phyloP scores from a whole-genome alignment of 495 filamentous ascomycete genomes.

The Penicillium antarcticum region DNA sequence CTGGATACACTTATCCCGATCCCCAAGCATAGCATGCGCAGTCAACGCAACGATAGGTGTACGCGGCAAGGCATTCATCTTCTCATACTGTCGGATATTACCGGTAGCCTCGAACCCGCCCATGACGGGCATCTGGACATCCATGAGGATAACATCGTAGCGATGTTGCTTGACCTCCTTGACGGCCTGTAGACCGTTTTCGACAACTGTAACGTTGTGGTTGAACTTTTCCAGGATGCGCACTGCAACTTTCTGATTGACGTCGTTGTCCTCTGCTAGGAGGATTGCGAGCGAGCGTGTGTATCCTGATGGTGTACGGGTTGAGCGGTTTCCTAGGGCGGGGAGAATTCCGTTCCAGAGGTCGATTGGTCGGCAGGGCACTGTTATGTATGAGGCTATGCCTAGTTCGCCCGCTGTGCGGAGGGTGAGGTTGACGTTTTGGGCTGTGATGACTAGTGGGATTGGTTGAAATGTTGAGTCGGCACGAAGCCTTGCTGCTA shows the following conservation, averaged over 20 bases:
- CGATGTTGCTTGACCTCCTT: conserved; percentile 54
- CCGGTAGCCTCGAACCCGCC: conserved; percentile 77
- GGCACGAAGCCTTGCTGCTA: conserved; percentile 71
- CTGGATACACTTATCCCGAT: conserved; percentile 69
- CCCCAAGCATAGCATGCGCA: conserved; percentile 76
- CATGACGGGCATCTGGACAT: conserved; percentile 80
- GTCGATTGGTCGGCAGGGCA: conserved; percentile 84
- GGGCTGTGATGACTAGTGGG: conserved; percentile 83
- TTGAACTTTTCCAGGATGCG: conserved; percentile 71
- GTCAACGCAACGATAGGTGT: conserved; percentile 81
- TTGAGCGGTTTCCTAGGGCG: conserved; percentile 82
- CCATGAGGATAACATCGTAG: conserved; percentile 82
- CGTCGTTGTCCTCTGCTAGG: conserved; percentile 77
- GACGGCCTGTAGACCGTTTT: conserved; percentile 75
- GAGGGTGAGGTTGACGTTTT: conserved; percentile 75
- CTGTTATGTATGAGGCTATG: conserved; percentile 93
- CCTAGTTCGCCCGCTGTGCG: conserved; percentile 90
- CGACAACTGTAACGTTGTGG: conserved; percentile 66
- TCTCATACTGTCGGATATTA: conserved; percentile 62
- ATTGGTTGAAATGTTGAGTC: conserved; percentile 85
- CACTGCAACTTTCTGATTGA: conserved; percentile 77
- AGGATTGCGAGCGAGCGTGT: conserved; percentile 88
- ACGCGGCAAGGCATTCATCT: conserved; percentile 40
- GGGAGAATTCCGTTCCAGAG: conserved; percentile 92
- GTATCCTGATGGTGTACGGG: conserved; percentile 76